Evolutionary conservation across 2,329 filamentous ascomycete species (phyloP).

Genomic region (Coniochaeta hoffmannii): DNA sequence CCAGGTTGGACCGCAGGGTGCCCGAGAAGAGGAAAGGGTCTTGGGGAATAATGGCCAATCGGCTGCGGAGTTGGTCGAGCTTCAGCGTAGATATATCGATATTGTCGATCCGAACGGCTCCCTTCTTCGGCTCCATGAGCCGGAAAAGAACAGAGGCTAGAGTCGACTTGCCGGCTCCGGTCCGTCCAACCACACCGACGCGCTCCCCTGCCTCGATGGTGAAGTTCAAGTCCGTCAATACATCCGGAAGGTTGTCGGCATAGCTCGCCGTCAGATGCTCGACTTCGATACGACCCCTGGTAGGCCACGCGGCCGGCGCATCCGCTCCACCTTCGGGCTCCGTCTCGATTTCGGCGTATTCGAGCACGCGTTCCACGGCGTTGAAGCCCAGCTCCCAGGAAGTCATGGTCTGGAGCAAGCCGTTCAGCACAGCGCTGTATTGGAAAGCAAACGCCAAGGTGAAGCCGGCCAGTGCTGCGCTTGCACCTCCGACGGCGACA

Average conservation of each 20-base stretch:
- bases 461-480: slow-evolving; percentile 32
- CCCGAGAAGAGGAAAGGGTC: slow-evolving; percentile 61
- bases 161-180: slow-evolving; percentile 58
- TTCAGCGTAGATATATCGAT: slow-evolving; percentile 50
- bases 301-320: slow-evolving; percentile 33
- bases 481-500: slow-evolving; percentile 25
- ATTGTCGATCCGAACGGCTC: slow-evolving; percentile 36
- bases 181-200: slow-evolving; percentile 58
- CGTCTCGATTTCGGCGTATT: slow-evolving; percentile 31
- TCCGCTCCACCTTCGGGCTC: slow-evolving; percentile 26
- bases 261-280: slow-evolving; percentile 29
- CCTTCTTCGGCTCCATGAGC: slow-evolving; percentile 37
- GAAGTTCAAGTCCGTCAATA: slow-evolving; percentile 29
- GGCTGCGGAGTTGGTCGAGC: slow-evolving; percentile 51
- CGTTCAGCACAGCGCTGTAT: slow-evolving; percentile 25
- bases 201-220: slow-evolving; percentile 44
- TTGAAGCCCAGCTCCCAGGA: slow-evolving; percentile 34
- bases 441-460: slow-evolving; percentile 30
- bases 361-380: slow-evolving; percentile 33
- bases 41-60: slow-evolving; percentile 59
- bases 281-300: slow-evolving; percentile 29
- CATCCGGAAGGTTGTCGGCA: slow-evolving; percentile 25
- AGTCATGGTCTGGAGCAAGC: slow-evolving; percentile 26
- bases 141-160: slow-evolving; percentile 60
- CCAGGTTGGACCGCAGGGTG: slow-evolving; percentile 55